Evolutionary conservation across 2,329 filamentous ascomycete species (phyloP).

Genomic region (Fusarium verticillioides): DNA sequence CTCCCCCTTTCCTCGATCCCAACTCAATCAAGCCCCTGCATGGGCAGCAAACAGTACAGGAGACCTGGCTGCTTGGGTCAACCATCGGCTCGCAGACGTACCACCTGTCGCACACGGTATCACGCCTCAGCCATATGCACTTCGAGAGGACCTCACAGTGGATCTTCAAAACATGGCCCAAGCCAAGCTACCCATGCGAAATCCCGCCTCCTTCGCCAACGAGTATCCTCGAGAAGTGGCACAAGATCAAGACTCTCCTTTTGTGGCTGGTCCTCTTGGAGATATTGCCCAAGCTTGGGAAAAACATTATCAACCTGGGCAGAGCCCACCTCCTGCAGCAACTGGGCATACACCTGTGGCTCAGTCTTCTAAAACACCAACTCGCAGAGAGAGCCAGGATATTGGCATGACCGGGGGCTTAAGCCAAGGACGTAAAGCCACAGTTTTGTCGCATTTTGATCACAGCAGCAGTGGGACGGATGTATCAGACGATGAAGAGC

Average conservation of each 20-base stretch:
- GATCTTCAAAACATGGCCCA: constrained; percentile 22
- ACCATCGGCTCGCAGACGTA: neutral
- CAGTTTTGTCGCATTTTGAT: neutral
- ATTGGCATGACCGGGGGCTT: neutral
- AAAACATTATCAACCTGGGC: neutral
- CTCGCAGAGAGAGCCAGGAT: neutral
- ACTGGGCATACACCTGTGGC: neutral
- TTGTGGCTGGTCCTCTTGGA: constrained; percentile 17
- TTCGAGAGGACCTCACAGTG: constrained; percentile 28
- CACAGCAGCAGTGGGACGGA: constrained; percentile 7
- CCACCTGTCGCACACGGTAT: constrained; percentile 19
- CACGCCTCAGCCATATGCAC: constrained; percentile 37
- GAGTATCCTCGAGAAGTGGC: constrained; percentile 13
- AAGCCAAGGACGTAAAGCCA: neutral
- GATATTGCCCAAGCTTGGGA: constrained; percentile 19
- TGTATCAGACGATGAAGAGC: constrained; percentile 5
- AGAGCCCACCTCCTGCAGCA: neutral
- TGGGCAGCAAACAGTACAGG: constrained; percentile 14
- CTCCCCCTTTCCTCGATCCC: constrained; percentile 12
- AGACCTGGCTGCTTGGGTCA: constrained; percentile 15
- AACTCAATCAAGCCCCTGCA: neutral
- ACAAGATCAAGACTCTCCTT: neutral
- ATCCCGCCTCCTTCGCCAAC: constrained; percentile 10
- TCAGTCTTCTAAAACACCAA: neutral
- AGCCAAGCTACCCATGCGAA: neutral